These are phyloP conservation scores for Neurospora sp. DNA, from an alignment of 495 filamentous ascomycete species.

Conservation along the genomic window DNA sequence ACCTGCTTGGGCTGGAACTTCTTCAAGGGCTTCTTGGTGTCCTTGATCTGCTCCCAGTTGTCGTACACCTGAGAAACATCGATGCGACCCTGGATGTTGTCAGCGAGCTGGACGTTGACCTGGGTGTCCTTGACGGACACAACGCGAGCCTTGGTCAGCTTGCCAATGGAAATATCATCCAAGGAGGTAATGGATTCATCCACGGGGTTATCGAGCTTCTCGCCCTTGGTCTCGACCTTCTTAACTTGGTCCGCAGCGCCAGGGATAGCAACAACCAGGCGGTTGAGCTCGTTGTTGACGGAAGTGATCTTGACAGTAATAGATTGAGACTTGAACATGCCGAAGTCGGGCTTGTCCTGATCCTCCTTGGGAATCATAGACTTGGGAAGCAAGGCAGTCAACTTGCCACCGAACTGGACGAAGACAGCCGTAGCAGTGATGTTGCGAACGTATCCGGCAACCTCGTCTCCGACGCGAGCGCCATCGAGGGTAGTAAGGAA, in stretches of 20 bases:
- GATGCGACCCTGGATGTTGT: conserved; percentile 83
- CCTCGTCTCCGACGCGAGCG: conserved; percentile 53
- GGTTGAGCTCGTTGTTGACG: conserved; percentile 44
- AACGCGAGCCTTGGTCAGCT: conserved; percentile 67
- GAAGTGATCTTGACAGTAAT: conserved; percentile 59
- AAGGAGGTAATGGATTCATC: conserved; percentile 55
- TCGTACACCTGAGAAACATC: conserved; percentile 87
- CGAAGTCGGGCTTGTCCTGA: conserved; percentile 59
- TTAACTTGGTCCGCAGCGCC: conserved; percentile 16
- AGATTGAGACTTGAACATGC: conserved; percentile 60
- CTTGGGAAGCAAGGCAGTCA: conserved; percentile 71
- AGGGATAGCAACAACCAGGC: conserved; percentile 31
- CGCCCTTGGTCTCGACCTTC: conserved; percentile 9
- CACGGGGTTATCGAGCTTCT: conserved; percentile 46
- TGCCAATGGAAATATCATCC: conserved; percentile 64
- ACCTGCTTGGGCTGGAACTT: conserved; percentile 61
- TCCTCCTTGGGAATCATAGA: conserved; percentile 60
- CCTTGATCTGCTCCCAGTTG: conserved; percentile 71
- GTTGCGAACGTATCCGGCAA: conserved; percentile 77
- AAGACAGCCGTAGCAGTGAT: conserved; percentile 71
- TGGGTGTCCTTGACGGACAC: conserved; percentile 78
- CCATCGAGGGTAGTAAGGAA: conserved; percentile 60
- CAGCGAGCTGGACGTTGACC: conserved; percentile 80
- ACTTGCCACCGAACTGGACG: conserved; percentile 67
- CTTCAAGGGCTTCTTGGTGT: conserved; percentile 67